Evolutionary conservation across 352 stramenopile species (phyloP).

Genomic region (Pythium pectinolyticum): DNA sequence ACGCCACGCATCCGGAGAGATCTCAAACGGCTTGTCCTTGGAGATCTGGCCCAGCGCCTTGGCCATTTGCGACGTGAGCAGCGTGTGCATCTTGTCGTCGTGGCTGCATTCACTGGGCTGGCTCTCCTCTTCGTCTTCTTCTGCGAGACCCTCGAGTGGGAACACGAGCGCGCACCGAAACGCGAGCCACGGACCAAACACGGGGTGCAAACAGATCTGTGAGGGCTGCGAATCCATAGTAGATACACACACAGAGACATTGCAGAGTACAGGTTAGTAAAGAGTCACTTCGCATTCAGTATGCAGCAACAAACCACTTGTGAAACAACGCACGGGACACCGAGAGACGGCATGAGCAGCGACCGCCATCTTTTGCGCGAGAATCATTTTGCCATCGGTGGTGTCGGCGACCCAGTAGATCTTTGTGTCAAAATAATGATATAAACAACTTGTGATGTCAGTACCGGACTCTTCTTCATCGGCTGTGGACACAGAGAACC

Average conservation of each 20-base stretch:
- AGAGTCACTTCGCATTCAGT: too few relatives aligned
- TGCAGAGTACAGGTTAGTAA: too few relatives aligned
- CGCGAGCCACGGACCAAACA: slow-evolving; percentile 63
- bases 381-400: slow-evolving; percentile 69
- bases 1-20: slow-evolving; percentile 51
- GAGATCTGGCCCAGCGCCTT: slow-evolving; percentile 44
- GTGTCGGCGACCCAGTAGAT: slow-evolving; percentile 71
- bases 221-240: slow-evolving; percentile 46
- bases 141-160: slow-evolving; percentile 30
- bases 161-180: slow-evolving; percentile 68
- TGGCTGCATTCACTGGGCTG: slow-evolving; percentile 44
- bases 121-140: slow-evolving; percentile 24
- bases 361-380: slow-evolving; percentile 69
- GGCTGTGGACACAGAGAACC: too few relatives aligned
- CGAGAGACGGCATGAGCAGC: slow-evolving; percentile 43
- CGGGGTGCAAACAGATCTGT: slow-evolving; percentile 62
- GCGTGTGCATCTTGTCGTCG: slow-evolving; percentile 36
- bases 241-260: background rate
- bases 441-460: too few relatives aligned
- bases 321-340: slow-evolving; percentile 37
- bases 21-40: slow-evolving; percentile 31
- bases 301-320: slow-evolving; percentile 1
- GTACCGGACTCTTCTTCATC: too few relatives aligned
- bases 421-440: slow-evolving; percentile 29
- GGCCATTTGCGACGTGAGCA: slow-evolving; percentile 45